phyloP scores from a whole-genome alignment of 1,284 basidiomycete species.

The Porodaedalea pini region DNA sequence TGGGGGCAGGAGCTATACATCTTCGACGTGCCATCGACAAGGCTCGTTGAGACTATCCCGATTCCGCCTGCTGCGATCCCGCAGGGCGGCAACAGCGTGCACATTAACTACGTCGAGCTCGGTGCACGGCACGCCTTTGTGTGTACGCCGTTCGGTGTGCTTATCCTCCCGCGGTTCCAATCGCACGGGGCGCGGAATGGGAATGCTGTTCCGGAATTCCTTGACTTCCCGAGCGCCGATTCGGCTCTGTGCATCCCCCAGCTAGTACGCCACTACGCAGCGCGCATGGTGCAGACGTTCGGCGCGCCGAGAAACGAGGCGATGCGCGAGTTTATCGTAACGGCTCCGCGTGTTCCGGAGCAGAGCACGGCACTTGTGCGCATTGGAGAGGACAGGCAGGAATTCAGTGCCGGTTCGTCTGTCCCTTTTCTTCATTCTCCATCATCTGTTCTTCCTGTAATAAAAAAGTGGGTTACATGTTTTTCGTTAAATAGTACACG shows the following conservation, averaged over 20 bases:
- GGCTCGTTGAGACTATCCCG: conserved; percentile 43
- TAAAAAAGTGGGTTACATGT: neutral
- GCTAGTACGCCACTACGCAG: conserved; percentile 10
- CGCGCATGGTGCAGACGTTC: conserved; percentile 2
- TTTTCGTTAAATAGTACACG: conserved; percentile 44
- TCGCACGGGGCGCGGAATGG: conserved; percentile 2
- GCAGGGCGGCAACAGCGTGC: conserved; percentile 25
- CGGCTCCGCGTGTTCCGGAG: conserved; percentile 8
- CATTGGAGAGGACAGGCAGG: neutral
- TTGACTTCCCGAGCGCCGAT: conserved; percentile 14
- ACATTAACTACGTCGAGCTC: conserved; percentile 65
- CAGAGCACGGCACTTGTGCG: conserved; percentile 11
- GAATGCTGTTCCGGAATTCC: neutral
- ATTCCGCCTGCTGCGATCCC: conserved; percentile 20
- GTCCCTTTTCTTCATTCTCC: neutral
- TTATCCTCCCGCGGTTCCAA: conserved; percentile 50
- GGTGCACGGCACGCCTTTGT: conserved; percentile 57
- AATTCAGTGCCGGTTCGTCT: conserved; percentile 16
- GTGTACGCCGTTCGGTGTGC: conserved; percentile 45
- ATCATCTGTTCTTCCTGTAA: neutral
- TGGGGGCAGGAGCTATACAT: conserved; percentile 43
- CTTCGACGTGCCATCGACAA: conserved; percentile 54
- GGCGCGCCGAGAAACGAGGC: conserved; percentile 2
- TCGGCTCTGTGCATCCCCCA: conserved; percentile 10
- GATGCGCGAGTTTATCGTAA: conserved; percentile 11